A percentile compares a stretch with the other conserved stretches of the same genome.
These are phyloP conservation scores for Exidia glandulosa DNA, from an alignment of 768 basidiomycete genomes.

Conservation along the genomic window DNA sequence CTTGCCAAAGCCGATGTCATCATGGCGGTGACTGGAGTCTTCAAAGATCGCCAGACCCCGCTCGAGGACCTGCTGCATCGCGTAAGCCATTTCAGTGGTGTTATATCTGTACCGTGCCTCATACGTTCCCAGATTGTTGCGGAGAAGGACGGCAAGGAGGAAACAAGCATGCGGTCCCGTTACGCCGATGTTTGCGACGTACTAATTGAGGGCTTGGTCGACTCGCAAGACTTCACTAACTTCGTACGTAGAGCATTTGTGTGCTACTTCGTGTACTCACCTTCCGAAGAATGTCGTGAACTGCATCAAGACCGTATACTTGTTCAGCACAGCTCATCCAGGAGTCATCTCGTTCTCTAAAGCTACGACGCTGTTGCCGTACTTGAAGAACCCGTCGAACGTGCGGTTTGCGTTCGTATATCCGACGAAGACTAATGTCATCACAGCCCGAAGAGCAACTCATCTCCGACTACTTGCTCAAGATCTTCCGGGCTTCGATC, in stretches of 20 bases:
- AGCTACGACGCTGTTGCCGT: conserved; percentile 79
- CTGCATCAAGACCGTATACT: conserved; percentile 74
- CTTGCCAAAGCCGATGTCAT: conserved; percentile 66
- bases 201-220: conserved; percentile 80
- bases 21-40: conserved; percentile 74
- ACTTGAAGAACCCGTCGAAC: conserved; percentile 71
- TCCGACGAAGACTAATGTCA: background rate
- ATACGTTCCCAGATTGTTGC: conserved; percentile 40
- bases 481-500: conserved; percentile 76
- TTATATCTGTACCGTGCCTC: background rate
- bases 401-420: conserved; percentile 26
- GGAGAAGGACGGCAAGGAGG: conserved; percentile 51
- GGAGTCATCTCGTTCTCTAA: conserved; percentile 72
- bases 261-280: background rate
- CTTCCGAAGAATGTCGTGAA: conserved; percentile 59
- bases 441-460: conserved; percentile 68
- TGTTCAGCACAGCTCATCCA: conserved; percentile 76
- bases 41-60: conserved; percentile 73
- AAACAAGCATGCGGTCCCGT: conserved; percentile 44
- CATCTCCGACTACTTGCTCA: conserved; percentile 77
- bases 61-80: conserved; percentile 78
- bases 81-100: conserved; percentile 10
- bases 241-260: conserved; percentile 40
- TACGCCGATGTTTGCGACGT: conserved; percentile 76
- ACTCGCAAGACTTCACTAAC: conserved; percentile 68